Percentiles rank a stretch among this genome's conserved stretches.
Evolutionary conservation across 1,284 basidiomycete genomes (phyloP).

Genomic region (Leccinum proliferum): DNA sequence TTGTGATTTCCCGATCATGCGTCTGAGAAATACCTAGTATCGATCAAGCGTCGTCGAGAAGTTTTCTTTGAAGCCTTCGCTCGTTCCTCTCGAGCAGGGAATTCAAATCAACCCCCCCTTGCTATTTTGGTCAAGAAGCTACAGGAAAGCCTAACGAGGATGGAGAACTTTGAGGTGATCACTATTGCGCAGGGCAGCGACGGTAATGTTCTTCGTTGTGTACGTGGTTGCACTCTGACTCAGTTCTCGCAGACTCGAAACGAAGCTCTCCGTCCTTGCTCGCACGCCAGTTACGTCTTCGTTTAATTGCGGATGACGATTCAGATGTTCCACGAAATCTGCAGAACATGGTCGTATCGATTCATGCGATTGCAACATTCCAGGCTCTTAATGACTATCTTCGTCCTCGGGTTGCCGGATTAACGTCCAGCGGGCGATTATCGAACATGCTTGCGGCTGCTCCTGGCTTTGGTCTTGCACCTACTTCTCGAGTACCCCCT

Average conservation of each 20-base stretch:
- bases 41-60: conserved; percentile 55
- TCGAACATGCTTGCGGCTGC: conserved; percentile 87
- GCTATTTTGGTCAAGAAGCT: conserved; percentile 87
- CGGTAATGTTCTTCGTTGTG: conserved; percentile 37
- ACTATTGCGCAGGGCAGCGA: conserved; percentile 77
- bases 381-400: conserved; percentile 94
- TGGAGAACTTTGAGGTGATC: conserved; percentile 93
- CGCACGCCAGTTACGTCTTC: conserved; percentile 83
- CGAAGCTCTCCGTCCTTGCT: conserved; percentile 81
- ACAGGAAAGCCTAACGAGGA: conserved; percentile 88
- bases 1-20: conserved; percentile 6
- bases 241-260: conserved; percentile 58
- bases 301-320: conserved; percentile 83
- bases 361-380: conserved; percentile 95
- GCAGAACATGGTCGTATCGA: conserved; percentile 89
- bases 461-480: conserved; percentile 55
- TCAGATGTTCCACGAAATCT: conserved; percentile 82
- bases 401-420: conserved; percentile 81
- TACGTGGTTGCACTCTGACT: conserved; percentile 5
- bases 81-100: conserved; percentile 41
- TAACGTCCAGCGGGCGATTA: conserved; percentile 60
- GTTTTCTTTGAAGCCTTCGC: conserved; percentile 74
- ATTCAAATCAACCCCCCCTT: conserved; percentile 56
- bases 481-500: conserved; percentile 19
- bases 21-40: conserved; percentile 39